Conservation (phyloP, 2,329 filamentous ascomycete genomes). For the Penicillium vulpinum region DNA sequence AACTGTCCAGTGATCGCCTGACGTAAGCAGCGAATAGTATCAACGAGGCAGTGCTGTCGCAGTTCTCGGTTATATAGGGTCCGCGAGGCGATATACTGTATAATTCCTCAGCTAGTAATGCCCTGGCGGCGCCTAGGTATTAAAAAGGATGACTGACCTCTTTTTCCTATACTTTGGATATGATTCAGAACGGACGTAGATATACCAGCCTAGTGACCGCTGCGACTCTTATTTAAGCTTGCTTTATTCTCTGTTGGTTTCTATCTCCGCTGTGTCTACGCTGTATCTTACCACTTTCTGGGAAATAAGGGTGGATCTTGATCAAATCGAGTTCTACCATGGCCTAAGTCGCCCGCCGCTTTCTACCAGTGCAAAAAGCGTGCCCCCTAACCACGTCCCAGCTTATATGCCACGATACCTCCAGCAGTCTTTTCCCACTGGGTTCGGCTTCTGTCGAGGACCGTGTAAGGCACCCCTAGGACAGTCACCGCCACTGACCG, state of each 20-base stretch:
- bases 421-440: too few relatives aligned
- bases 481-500: too few relatives aligned
- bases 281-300: background rate
- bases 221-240: background rate
- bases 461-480: too few relatives aligned
- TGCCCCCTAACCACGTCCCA: too few relatives aligned
- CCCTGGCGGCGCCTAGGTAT: background rate
- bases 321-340: too few relatives aligned
- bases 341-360: too few relatives aligned
- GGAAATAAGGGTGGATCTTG: too few relatives aligned
- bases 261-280: too few relatives aligned
- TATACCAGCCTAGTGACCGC: background rate
- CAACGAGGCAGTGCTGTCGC: background rate
- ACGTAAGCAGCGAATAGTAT: background rate
- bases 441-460: too few relatives aligned
- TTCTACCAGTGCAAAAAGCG: too few relatives aligned
- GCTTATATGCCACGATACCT: too few relatives aligned
- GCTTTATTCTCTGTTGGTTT: background rate
- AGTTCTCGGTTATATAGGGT: background rate
- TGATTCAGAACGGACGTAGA: background rate
- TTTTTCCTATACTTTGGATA: background rate
- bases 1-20: background rate
- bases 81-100: background rate
- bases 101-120: background rate
- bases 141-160: too few relatives aligned